Conservation (phyloP, 2,329 filamentous ascomycete genomes). For the Ustulina deusta region DNA sequence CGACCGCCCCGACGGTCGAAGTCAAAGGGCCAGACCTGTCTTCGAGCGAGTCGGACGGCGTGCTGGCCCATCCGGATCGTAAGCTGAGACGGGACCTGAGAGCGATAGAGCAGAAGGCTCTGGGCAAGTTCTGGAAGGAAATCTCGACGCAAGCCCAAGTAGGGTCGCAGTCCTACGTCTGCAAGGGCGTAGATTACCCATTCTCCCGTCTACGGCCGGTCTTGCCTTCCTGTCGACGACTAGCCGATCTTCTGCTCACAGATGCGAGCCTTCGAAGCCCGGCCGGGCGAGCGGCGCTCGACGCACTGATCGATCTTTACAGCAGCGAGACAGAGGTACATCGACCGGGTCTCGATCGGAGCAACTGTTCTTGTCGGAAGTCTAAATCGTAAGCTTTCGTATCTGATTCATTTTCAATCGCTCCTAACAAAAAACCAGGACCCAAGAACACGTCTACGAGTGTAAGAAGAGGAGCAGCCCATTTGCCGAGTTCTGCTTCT, state of each 20-base stretch:
- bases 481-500: slow-evolving; percentile 17
- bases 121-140: neutral
- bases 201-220: slow-evolving; percentile 8
- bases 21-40: neutral
- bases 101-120: slow-evolving; percentile 3
- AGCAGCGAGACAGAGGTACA: slow-evolving; percentile 12
- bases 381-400: neutral
- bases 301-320: slow-evolving; percentile 8
- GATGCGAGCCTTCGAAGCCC: slow-evolving; percentile 2
- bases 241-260: slow-evolving; percentile 11
- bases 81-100: neutral
- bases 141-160: neutral
- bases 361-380: neutral
- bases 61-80: neutral
- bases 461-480: slow-evolving; percentile 9
- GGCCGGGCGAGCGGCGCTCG: slow-evolving; percentile 1
- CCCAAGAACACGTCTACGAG: slow-evolving; percentile 11
- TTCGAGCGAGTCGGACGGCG: neutral
- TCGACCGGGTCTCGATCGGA: neutral
- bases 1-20: neutral
- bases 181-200: neutral
- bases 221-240: neutral
- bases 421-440: neutral
- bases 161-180: neutral
- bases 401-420: neutral